phyloP scores from a whole-genome alignment of 2,329 filamentous ascomycete genomes.

The Lachnellula arida region DNA sequence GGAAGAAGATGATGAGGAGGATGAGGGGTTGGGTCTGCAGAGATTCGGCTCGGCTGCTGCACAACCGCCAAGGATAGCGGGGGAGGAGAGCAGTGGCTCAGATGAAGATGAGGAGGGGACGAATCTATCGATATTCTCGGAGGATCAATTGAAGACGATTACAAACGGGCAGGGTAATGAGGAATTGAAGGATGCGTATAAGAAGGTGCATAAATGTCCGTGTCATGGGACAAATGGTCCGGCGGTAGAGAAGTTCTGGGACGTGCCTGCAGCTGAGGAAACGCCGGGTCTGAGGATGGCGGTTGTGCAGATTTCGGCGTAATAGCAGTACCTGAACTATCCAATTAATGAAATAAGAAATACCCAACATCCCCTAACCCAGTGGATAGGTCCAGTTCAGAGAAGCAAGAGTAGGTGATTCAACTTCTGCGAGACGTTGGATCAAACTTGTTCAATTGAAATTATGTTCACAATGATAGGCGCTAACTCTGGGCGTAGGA shows the following conservation, averaged over 20 bases:
- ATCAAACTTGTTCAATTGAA: no score
- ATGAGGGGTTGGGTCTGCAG: slow-evolving; percentile 11
- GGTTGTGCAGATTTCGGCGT: slow-evolving; percentile 8
- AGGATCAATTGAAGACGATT: slow-evolving; percentile 17
- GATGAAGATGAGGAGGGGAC: slow-evolving; percentile 10
- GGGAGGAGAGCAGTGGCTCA: slow-evolving; percentile 9
- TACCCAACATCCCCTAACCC: no score
- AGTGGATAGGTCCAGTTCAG: no score
- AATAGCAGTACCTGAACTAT: not conserved
- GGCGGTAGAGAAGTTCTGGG: slow-evolving; percentile 18
- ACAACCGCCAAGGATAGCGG: slow-evolving; percentile 18
- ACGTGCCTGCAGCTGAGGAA: slow-evolving; percentile 15
- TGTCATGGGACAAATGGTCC: slow-evolving; percentile 19
- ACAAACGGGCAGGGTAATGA: slow-evolving; percentile 10
- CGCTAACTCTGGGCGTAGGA: no score
- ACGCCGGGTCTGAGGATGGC: slow-evolving; percentile 7
- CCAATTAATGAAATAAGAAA: not conserved
- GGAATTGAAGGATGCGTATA: slow-evolving; percentile 16
- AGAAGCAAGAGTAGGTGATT: no score
- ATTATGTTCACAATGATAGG: no score
- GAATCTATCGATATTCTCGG: slow-evolving; percentile 1
- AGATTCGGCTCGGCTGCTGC: slow-evolving; percentile 17
- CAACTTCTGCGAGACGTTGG: no score
- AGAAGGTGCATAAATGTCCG: slow-evolving; percentile 14
- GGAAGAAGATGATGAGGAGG: slow-evolving; percentile 17